Base-by-base conservation (phyloP, 148 eudicot genomes). In the Cornus controversa region DNA sequence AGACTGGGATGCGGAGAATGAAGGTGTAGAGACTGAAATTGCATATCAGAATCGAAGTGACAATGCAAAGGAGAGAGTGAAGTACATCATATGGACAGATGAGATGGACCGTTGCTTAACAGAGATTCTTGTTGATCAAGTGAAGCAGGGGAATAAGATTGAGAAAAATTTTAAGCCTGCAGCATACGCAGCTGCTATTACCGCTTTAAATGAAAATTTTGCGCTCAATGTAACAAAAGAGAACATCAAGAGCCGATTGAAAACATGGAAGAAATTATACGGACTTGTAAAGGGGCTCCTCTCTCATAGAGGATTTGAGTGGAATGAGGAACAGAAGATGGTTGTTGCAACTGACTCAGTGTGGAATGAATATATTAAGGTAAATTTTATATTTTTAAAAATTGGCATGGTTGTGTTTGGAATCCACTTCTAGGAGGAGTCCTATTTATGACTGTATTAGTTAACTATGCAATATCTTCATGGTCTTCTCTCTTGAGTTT, bases 51-150 rank as follows among this genome's bases (percentile, higher is more conserved):
- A 54, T 57, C 58, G 18, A 53, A 28, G 65, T 54, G 75, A 54
- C 66, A 72, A 28, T 29, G 64, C 65, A 28, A 54, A 54, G 27
- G 75, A 60, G 16, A 54, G 42, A 72, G 75, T 64, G 15, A 72
- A 72, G 65, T 72, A 72, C 13, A 63, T 54, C 34, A 34, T 29
- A 29, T 72, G 75, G 75, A 53, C 66, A 0, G 75, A 53, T 28
- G 75, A 72, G 75, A 72, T 72, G 75, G 75, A 72, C 26, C 42
- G 65, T 28, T 72, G 75, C 75, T 72, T 72, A 54, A 72, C 65
- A 54, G 65, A 54, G 40, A 72, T 27, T 27, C 75, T 72, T 8
- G 23, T 72, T 72, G 75, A 72, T 40, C 66, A 72, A 34, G 42
- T 72, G 65, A 72, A 72, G 66, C n/a, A 53, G 37, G 75, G 75